Conservation (phyloP, 352 stramenopile genomes). For the Pythium coloratum region DNA sequence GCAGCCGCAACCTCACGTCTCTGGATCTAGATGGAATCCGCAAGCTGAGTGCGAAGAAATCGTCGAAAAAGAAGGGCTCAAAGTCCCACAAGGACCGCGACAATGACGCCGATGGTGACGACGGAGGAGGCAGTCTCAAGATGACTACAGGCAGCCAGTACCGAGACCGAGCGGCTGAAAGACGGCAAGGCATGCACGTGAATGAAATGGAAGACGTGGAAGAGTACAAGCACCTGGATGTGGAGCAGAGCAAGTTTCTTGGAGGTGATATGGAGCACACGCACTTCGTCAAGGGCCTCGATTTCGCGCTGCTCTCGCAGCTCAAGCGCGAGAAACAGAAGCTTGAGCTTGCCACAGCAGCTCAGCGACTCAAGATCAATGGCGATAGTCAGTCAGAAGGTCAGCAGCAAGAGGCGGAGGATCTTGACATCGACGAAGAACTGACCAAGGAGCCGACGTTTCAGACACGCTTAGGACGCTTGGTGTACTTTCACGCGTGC, state of each 20-base stretch:
- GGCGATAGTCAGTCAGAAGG: neutral
- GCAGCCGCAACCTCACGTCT: constrained; percentile 59
- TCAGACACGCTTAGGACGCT: constrained; percentile 52
- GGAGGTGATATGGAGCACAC: constrained; percentile 73
- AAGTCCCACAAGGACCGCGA: constrained; percentile 38
- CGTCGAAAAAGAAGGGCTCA: constrained; percentile 48
- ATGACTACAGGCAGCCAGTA: constrained; percentile 32
- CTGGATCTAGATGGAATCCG: constrained; percentile 47
- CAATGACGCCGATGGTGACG: constrained; percentile 9
- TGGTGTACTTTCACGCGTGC: constrained; percentile 69
- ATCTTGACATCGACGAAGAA: constrained; percentile 11
- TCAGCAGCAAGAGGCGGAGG: constrained; percentile 20
- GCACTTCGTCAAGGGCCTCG: constrained; percentile 88
- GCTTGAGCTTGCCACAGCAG: constrained; percentile 34
- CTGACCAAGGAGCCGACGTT: constrained; percentile 39
- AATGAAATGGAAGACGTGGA: constrained; percentile 43
- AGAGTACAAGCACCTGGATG: constrained; percentile 55
- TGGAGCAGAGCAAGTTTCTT: constrained; percentile 62
- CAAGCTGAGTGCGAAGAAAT: constrained; percentile 59
- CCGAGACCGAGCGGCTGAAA: constrained; percentile 68
- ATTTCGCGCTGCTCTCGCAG: constrained; percentile 86
- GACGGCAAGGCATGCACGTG: constrained; percentile 32
- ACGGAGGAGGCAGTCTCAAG: neutral
- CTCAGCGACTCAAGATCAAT: constrained; percentile 29
- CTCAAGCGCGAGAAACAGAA: constrained; percentile 79